These are phyloP conservation scores for Scedosporium dehoogii DNA, from an alignment of 2,329 filamentous ascomycete species.

Conservation along the genomic window DNA sequence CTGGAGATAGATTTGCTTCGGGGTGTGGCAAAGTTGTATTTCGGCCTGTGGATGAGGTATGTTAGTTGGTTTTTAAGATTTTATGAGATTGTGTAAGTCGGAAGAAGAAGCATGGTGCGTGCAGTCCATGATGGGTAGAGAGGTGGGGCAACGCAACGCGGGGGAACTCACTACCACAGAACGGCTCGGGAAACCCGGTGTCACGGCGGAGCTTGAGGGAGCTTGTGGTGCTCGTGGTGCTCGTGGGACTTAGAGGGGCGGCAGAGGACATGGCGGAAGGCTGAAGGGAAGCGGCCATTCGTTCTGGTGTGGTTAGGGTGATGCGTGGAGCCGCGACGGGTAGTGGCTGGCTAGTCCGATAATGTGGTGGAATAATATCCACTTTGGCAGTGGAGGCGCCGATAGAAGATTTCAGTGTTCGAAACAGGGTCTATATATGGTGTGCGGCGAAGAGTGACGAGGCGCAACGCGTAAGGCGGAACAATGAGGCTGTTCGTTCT, in stretches of 20 bases:
- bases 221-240: slow-evolving; percentile 6
- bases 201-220: slow-evolving; percentile 21
- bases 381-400: neutral
- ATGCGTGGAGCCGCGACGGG: neutral
- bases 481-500: neutral
- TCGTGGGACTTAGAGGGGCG: slow-evolving; percentile 2
- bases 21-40: slow-evolving; percentile 55
- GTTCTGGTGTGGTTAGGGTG: neutral
- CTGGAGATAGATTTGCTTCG: slow-evolving; percentile 46
- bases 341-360: neutral
- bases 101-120: neutral
- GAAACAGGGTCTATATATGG: neutral
- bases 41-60: slow-evolving; percentile 22
- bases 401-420: neutral
- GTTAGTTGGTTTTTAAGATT: neutral
- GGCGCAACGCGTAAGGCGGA: neutral
- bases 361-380: neutral
- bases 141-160: neutral
- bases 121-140: no score
- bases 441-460: neutral
- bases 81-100: neutral
- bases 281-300: no score
- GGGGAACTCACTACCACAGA: slow-evolving; percentile 29
- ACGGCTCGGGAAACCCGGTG: slow-evolving; percentile 43
- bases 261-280: neutral